Evolutionary conservation across 202 grass and related monocot genomes (phyloP).

Genomic region (Alloteropsis angusta): DNA sequence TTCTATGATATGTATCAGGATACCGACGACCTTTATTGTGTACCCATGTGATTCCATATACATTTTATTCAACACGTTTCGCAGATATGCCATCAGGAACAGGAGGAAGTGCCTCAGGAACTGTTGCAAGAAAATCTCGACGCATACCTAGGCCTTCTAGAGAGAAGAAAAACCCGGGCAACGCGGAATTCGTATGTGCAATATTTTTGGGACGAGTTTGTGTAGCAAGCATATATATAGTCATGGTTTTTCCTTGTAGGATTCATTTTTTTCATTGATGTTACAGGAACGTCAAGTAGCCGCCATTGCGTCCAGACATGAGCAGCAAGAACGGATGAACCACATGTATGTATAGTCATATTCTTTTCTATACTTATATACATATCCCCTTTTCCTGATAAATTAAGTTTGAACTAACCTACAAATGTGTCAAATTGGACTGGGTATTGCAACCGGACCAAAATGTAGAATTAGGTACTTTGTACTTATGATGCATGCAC

Average conservation of each 20-base stretch:
- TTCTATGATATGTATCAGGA: too few species aligned
- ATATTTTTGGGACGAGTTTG: background rate
- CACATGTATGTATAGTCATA: background rate
- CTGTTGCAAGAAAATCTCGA: background rate
- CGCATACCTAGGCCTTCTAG: background rate
- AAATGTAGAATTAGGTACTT: background rate
- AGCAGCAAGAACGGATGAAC: background rate
- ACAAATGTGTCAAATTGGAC: background rate
- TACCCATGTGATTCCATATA: background rate
- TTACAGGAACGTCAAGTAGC: slow-evolving; percentile 21
- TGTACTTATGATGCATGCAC: background rate
- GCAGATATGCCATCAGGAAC: background rate
- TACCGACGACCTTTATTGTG: background rate
- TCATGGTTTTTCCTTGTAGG: background rate
- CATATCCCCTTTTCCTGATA: background rate
- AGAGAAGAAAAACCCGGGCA: background rate
- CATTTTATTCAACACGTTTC: background rate
- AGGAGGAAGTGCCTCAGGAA: background rate
- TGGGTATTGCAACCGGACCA: background rate
- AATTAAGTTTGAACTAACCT: background rate
- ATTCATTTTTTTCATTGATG: background rate
- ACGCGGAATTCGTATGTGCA: slow-evolving; percentile 15
- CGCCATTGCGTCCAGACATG: background rate
- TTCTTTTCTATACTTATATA: background rate
- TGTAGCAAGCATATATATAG: background rate